Base-by-base conservation (phyloP, 495 filamentous ascomycete genomes). In the Tuber melanosporum region DNA sequence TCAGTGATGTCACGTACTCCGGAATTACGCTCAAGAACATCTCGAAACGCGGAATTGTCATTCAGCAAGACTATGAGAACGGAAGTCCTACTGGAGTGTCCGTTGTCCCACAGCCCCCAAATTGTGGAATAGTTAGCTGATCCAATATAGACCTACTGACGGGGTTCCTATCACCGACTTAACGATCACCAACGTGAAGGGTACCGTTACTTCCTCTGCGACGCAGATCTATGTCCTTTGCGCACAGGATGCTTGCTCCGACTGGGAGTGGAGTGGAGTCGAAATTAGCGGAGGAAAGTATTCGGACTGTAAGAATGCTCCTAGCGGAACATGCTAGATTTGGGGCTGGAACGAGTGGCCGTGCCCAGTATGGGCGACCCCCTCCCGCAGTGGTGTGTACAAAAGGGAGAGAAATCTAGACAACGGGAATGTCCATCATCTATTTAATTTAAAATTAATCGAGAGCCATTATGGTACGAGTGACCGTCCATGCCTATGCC, bases 1-100 rank as follows among this genome's bases (percentile, higher is more conserved):
- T 92, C 74, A 82, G 82, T 22, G 87, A 85, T 75, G 85, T 92
- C 66, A 91, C 88, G 1, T 92, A 90, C 86, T 84, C 81, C 45
- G 87, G 87, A 79, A 91, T 92, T 84, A 86, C 85, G 17, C 86
- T 92, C 7, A 86, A 85, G 72, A 83, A 84, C 41, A 91, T 91
- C 81, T 84, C 86, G 70, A 86, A 87, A 42, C 90, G 91, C 81
- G 91, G 90, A 71, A 88, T 92, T 71, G 86, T 91, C 76, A 89
- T 92, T 70, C 84, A 92, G 84, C 91, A 92, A 84, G 90, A 91
- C 83, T 92, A 92, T 80, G 84, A 89, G 85, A 90, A 90, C 77
- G 90, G 90, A 49, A 85, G 84, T 78, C 89, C 87, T 3, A 90
- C 88, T 42, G 90, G 89, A n/a, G 88, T 74, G 5, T 78, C 73